Conservation (phyloP, 805 yeast species). For the Pichia phayaonensis region DNA sequence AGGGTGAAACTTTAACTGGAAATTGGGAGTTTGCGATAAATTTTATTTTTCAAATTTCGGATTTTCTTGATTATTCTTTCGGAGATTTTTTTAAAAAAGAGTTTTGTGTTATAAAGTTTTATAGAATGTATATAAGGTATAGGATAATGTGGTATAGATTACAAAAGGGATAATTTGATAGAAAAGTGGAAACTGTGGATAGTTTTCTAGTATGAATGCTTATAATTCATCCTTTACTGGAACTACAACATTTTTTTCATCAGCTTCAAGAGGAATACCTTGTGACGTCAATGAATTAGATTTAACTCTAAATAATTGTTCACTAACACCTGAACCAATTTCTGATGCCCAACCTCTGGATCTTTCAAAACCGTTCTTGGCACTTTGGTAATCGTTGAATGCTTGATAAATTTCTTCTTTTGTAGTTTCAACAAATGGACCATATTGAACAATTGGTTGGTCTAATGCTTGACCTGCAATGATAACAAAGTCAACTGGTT, state of each 20-base stretch:
- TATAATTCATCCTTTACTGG: constrained; percentile 18
- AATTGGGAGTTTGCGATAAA: neutral
- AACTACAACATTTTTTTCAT: constrained; percentile 7
- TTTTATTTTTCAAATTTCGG: neutral
- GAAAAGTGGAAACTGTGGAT: neutral
- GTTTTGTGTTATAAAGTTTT: too few species aligned
- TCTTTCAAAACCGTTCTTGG: constrained; percentile 62
- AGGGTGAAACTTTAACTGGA: neutral
- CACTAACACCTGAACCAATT: constrained; percentile 29
- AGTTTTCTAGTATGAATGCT: neutral
- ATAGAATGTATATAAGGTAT: too few species aligned
- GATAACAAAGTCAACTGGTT: constrained; percentile 55
- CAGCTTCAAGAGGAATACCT: constrained; percentile 5
- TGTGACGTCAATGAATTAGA: constrained; percentile 14
- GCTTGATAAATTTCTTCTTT: constrained; percentile 61
- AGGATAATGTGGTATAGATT: too few species aligned
- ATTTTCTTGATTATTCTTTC: neutral
- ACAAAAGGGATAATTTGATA: neutral
- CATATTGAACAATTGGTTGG: constrained; percentile 77
- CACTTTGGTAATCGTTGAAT: constrained; percentile 62
- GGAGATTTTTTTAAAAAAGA: neutral
- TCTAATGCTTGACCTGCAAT: constrained; percentile 69
- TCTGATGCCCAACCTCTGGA: constrained; percentile 52
- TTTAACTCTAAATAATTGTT: constrained; percentile 19
- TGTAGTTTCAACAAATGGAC: constrained; percentile 81